Conservation (phyloP, 2,329 filamentous ascomycete genomes). For the Metarhizium robertsii region DNA sequence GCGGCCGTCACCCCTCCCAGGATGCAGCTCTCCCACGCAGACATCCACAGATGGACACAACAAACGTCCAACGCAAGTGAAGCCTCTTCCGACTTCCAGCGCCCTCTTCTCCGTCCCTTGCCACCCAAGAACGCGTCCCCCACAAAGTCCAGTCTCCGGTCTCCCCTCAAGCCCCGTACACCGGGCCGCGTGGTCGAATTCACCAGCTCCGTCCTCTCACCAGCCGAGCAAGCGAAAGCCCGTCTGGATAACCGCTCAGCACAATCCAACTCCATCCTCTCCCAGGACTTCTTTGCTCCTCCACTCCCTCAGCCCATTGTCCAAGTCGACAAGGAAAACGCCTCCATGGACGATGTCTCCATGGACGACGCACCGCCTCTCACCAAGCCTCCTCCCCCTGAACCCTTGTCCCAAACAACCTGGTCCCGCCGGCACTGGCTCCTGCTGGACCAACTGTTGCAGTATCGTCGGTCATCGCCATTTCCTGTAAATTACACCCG, state of each 20-base stretch:
- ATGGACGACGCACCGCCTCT: slow-evolving; percentile 18
- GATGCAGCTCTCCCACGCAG: slow-evolving; percentile 31
- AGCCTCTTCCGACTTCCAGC: slow-evolving; percentile 23
- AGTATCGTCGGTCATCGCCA: slow-evolving; percentile 34
- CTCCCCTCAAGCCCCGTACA: slow-evolving; percentile 47
- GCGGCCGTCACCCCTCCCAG: slow-evolving; percentile 26
- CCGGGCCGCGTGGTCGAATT: slow-evolving; percentile 51
- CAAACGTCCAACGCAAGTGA: slow-evolving; percentile 28
- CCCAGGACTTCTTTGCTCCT: slow-evolving; percentile 1
- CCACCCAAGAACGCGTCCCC: slow-evolving; percentile 45
- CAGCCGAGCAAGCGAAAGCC: slow-evolving; percentile 28
- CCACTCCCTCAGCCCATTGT: background rate
- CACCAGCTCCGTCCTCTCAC: slow-evolving; percentile 39
- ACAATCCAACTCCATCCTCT: slow-evolving; percentile 14
- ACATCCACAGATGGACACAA: slow-evolving; percentile 33
- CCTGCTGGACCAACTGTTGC: slow-evolving; percentile 40
- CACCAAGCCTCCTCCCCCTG: background rate
- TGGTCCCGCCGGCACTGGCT: slow-evolving; percentile 47
- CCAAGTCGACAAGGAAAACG: slow-evolving; percentile 25
- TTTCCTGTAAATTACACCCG: slow-evolving; percentile 20
- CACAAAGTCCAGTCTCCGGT: slow-evolving; percentile 46
- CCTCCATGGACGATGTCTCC: slow-evolving; percentile 14
- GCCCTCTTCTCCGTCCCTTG: slow-evolving; percentile 35
- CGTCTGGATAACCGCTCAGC: slow-evolving; percentile 22
- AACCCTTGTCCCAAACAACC: slow-evolving; percentile 28